These are phyloP conservation scores for Simplicillium sp. DNA, from an alignment of 2,329 filamentous ascomycete genomes.

Conservation along the genomic window DNA sequence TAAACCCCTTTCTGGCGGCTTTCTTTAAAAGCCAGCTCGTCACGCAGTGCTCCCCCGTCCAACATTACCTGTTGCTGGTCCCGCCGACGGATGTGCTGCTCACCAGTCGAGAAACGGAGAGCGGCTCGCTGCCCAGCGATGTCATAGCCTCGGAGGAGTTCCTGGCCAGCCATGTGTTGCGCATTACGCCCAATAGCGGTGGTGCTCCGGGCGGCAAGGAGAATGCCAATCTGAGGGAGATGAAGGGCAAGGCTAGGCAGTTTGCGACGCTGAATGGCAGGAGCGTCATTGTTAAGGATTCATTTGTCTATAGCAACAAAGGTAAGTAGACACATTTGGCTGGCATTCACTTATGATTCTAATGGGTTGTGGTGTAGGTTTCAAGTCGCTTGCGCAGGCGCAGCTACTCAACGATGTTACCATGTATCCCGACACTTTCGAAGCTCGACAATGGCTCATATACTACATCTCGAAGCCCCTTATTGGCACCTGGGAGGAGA, in stretches of 20 bases:
- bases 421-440: slow-evolving; percentile 83
- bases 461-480: slow-evolving; percentile 92
- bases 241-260: slow-evolving; percentile 85
- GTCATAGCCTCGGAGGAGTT: slow-evolving; percentile 88
- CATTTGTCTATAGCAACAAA: slow-evolving; percentile 91
- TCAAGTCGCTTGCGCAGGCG: slow-evolving; percentile 84
- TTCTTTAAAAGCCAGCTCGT: slow-evolving; percentile 96
- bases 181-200: slow-evolving; percentile 53
- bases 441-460: slow-evolving; percentile 87
- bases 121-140: slow-evolving; percentile 66
- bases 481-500: slow-evolving; percentile 72
- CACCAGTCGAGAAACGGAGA: slow-evolving; percentile 79
- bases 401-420: slow-evolving; percentile 75
- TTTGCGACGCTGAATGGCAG: slow-evolving; percentile 88
- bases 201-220: slow-evolving; percentile 46
- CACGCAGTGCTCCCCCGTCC: slow-evolving; percentile 80
- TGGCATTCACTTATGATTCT: slow-evolving; percentile 1
- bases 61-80: slow-evolving; percentile 89
- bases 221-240: slow-evolving; percentile 64
- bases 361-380: slow-evolving; percentile 46
- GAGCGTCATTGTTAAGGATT: slow-evolving; percentile 90
- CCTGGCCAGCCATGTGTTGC: slow-evolving; percentile 90
- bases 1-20: slow-evolving; percentile 97
- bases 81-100: slow-evolving; percentile 88
- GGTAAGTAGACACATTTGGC: slow-evolving; percentile 38